Evolutionary conservation across 495 filamentous ascomycete genomes (phyloP).

Genomic region (Neurospora sp.): DNA sequence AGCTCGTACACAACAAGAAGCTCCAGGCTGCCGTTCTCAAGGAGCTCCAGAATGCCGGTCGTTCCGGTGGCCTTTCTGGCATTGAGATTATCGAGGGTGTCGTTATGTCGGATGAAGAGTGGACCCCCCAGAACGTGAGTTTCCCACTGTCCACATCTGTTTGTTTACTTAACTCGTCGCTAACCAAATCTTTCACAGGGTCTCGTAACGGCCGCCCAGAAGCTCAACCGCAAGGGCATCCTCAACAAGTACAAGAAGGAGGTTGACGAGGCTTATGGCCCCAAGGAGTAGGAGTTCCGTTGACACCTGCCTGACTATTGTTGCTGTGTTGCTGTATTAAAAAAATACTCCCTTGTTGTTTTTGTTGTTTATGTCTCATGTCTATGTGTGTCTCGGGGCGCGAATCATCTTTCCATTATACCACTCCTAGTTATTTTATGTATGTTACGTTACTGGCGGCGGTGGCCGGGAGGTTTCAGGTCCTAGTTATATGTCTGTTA

Average conservation of each 20-base stretch:
- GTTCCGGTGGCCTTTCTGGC: slow-evolving; percentile 63
- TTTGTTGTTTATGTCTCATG: not conserved
- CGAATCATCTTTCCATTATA: not conserved
- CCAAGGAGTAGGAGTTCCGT: slow-evolving; percentile 9
- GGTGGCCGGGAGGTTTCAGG: not conserved
- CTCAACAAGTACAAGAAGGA: slow-evolving; percentile 56
- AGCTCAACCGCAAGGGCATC: slow-evolving; percentile 62
- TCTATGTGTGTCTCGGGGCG: not conserved
- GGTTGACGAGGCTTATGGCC: slow-evolving; percentile 48
- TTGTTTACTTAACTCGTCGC: slow-evolving; percentile 4
- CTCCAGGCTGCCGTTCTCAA: slow-evolving; percentile 67
- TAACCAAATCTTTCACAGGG: slow-evolving; percentile 34
- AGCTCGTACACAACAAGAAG: slow-evolving; percentile 76
- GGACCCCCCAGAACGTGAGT: slow-evolving; percentile 93
- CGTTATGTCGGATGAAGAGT: slow-evolving; percentile 90
- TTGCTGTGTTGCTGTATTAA: not conserved
- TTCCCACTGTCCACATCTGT: not conserved
- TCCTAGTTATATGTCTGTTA: not conserved
- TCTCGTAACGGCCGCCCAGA: slow-evolving; percentile 65
- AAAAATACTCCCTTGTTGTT: not conserved
- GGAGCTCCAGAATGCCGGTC: slow-evolving; percentile 69
- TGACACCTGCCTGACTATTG: not conserved
- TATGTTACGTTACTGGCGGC: not conserved
- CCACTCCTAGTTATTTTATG: slow-evolving; percentile 2
- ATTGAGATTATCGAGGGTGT: slow-evolving; percentile 93